Evolutionary conservation across 2,329 filamentous ascomycete genomes (phyloP).

Genomic region (Trichoderma asperellum): DNA sequence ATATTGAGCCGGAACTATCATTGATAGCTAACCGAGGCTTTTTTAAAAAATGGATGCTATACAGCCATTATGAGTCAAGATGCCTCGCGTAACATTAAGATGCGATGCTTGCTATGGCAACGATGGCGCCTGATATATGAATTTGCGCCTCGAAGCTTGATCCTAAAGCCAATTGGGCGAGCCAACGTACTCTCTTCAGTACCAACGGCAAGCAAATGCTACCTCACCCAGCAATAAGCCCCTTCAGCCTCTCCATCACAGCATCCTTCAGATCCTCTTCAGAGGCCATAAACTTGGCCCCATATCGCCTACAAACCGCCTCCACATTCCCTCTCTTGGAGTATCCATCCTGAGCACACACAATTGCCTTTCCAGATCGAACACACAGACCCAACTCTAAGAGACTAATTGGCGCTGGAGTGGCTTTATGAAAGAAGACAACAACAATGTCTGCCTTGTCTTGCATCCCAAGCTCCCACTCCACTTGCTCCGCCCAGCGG

Average conservation of each 20-base stretch:
- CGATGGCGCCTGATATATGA: neutral
- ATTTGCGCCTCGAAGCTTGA: neutral
- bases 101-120: neutral
- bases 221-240: neutral
- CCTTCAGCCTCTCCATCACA: constrained; percentile 38
- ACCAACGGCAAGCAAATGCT: neutral
- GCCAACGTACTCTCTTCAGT: neutral
- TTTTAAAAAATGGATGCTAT: no score
- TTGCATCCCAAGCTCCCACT: constrained; percentile 65
- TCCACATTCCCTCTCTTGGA: constrained; percentile 65
- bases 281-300: constrained; percentile 49
- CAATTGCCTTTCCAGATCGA: constrained; percentile 50
- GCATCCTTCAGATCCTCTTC: constrained; percentile 47
- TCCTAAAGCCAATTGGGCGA: neutral
- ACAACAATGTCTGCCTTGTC: constrained; percentile 57
- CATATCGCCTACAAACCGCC: constrained; percentile 56
- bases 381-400: constrained; percentile 63
- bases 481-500: constrained; percentile 57
- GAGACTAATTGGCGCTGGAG: constrained; percentile 60
- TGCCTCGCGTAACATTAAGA: no score
- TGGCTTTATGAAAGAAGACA: constrained; percentile 59
- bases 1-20: no score
- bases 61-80: no score
- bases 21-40: no score
- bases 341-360: constrained; percentile 57